phyloP scores from a whole-genome alignment of 1,284 basidiomycete species.

The Fomitopsis palustris region DNA sequence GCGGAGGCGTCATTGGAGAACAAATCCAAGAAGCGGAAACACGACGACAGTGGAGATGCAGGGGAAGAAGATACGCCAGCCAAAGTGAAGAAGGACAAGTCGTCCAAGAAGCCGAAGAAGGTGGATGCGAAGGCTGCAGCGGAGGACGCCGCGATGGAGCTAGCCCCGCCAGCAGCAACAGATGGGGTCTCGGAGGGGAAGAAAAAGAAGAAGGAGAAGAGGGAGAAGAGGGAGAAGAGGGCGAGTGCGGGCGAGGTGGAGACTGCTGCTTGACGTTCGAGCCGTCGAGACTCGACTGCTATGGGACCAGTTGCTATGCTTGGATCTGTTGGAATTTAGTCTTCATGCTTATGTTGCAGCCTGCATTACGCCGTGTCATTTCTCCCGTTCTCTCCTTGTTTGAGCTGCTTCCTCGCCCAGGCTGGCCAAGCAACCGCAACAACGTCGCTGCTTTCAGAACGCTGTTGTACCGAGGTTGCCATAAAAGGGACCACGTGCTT shows the following conservation, averaged over 20 bases:
- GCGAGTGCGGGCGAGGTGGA: slow-evolving; percentile 22
- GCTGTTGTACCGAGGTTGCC: slow-evolving; percentile 7
- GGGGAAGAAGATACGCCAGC: neutral
- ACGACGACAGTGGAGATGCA: neutral
- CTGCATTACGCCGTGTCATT: neutral
- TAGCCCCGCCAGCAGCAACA: slow-evolving; percentile 7
- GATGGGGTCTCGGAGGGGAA: slow-evolving; percentile 12
- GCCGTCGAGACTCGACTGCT: neutral
- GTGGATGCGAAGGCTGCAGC: slow-evolving; percentile 1
- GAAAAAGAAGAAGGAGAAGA: slow-evolving; percentile 25
- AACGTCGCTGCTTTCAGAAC: neutral
- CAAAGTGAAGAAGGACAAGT: neutral
- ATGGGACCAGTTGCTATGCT: neutral
- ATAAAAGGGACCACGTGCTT: slow-evolving; percentile 15
- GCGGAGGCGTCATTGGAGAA: slow-evolving; percentile 10
- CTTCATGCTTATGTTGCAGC: neutral
- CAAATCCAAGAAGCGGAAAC: slow-evolving; percentile 18
- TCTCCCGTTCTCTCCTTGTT: neutral
- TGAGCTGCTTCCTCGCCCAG: neutral
- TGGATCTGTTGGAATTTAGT: neutral
- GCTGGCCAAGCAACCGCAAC: too few relatives aligned
- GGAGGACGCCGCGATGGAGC: slow-evolving; percentile 12
- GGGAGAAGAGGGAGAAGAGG: slow-evolving; percentile 29
- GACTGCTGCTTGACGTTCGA: neutral
- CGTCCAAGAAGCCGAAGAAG: neutral